phyloP scores from a whole-genome alignment of 345 rosid genomes.

The Salix caprea region DNA sequence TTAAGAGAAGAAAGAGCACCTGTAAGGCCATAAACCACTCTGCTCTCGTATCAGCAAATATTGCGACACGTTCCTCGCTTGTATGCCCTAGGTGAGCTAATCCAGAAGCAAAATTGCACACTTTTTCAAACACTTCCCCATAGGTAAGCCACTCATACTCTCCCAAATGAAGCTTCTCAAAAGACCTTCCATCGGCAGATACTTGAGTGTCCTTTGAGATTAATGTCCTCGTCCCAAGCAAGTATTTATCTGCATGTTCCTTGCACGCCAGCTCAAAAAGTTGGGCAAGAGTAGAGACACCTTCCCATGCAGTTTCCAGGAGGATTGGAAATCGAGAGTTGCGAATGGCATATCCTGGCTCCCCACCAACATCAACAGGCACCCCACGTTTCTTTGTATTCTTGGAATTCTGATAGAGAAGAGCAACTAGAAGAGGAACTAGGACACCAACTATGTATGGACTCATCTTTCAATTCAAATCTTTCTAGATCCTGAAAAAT shows the following conservation, averaged over 20 bases:
- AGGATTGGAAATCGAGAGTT: conserved; percentile 52
- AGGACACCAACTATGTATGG: conserved; percentile 65
- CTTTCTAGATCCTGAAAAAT: conserved; percentile 16
- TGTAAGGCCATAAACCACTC: conserved; percentile 96
- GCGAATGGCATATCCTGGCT: conserved; percentile 66
- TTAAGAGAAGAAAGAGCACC: conserved; percentile 37
- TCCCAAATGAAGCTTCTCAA: conserved; percentile 94
- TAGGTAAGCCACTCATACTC: conserved; percentile 86
- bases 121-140: conserved; percentile 54
- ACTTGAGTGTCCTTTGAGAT: conserved; percentile 66
- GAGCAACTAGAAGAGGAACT: conserved; percentile 65
- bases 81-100: conserved; percentile 64
- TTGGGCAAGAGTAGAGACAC: conserved; percentile 73
- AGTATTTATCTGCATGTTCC: conserved; percentile 40
- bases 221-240: conserved; percentile 77
- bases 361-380: conserved; percentile 75
- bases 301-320: conserved; percentile 66
- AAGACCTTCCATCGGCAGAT: conserved; percentile 56
- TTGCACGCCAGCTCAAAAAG: conserved; percentile 81
- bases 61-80: conserved; percentile 78
- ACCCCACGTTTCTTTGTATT: conserved; percentile 69
- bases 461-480: conserved; percentile 43
- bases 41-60: conserved; percentile 88
- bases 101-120: conserved; percentile 77
- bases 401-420: conserved; percentile 55